Percentiles rank a stretch among this genome's conserved stretches.
Evolutionary conservation across 257 asterid genomes (phyloP).

Genomic region (Solanum arcanum): DNA sequence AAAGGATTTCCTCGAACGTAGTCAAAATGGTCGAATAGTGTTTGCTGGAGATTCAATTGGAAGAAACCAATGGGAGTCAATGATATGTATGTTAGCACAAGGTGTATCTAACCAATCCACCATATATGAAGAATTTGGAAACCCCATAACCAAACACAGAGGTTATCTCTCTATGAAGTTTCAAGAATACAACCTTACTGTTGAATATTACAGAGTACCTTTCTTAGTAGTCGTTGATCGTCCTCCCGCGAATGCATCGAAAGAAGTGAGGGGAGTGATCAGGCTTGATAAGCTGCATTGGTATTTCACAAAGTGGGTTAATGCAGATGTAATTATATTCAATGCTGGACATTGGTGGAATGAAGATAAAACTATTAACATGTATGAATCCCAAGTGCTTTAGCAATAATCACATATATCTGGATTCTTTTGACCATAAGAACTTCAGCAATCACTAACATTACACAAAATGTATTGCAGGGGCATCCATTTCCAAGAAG

Average conservation of each 20-base stretch:
- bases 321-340: conserved; percentile 58
- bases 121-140: conserved; percentile 58
- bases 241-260: conserved; percentile 44
- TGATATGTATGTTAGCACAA: conserved; percentile 71
- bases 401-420: not conserved
- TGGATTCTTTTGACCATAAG: not conserved
- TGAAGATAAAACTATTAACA: conserved; percentile 52
- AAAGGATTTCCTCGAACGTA: conserved; percentile 40
- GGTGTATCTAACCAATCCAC: conserved; percentile 53
- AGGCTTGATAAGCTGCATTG: conserved; percentile 71
- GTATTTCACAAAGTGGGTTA: conserved; percentile 59
- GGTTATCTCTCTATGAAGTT: conserved; percentile 76
- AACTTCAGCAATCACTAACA: not conserved
- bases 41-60: conserved; percentile 93
- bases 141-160: conserved; percentile 75
- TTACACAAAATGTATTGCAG: conserved; percentile 15
- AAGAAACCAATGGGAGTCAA: conserved; percentile 96
- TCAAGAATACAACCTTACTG: conserved; percentile 65
- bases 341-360: conserved; percentile 99
- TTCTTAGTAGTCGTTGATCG: conserved; percentile 45
- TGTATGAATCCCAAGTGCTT: conserved; percentile 21
- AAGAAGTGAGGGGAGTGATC: conserved; percentile 49
- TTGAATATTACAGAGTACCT: conserved; percentile 80
- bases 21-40: conserved; percentile 46
- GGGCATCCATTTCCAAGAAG: conserved; percentile 80